Evolutionary conservation across 768 basidiomycete species (phyloP).

Genomic region (Russula emetica): DNA sequence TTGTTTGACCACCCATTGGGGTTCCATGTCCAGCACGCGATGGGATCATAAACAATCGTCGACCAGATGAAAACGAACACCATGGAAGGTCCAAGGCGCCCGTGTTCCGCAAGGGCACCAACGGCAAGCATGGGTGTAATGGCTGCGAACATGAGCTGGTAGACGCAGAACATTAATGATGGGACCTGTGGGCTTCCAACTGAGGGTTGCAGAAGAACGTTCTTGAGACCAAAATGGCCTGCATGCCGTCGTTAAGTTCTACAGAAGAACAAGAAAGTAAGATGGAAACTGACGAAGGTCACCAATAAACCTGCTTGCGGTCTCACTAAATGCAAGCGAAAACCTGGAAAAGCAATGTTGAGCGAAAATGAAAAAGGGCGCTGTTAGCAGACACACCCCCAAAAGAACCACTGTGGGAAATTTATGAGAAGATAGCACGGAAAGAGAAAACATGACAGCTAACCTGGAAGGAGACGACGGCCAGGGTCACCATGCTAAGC

Average conservation of each 20-base stretch:
- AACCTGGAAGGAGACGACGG: slow-evolving; percentile 82
- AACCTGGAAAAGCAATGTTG: slow-evolving; percentile 37
- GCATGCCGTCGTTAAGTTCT: slow-evolving; percentile 5
- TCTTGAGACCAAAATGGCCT: slow-evolving; percentile 82
- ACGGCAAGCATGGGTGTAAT: slow-evolving; percentile 90
- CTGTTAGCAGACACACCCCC: slow-evolving; percentile 49
- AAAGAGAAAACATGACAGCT: neutral
- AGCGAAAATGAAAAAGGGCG: neutral
- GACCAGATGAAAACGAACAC: slow-evolving; percentile 90
- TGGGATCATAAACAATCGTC: slow-evolving; percentile 85
- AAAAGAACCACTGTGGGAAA: slow-evolving; percentile 84
- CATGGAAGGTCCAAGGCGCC: slow-evolving; percentile 76
- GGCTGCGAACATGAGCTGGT: slow-evolving; percentile 87
- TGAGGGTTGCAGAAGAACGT: slow-evolving; percentile 71
- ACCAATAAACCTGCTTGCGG: slow-evolving; percentile 73
- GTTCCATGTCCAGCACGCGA: slow-evolving; percentile 98
- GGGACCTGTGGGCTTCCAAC: slow-evolving; percentile 70
- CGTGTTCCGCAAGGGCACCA: slow-evolving; percentile 90
- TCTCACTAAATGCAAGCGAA: slow-evolving; percentile 85
- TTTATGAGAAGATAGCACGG: slow-evolving; percentile 14
- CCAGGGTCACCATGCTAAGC: slow-evolving; percentile 69
- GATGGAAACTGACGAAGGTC: slow-evolving; percentile 57
- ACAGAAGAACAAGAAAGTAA: neutral
- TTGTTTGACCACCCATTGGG: slow-evolving; percentile 67
- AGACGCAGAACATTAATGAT: slow-evolving; percentile 71